Conservation (phyloP, 345 rosid genomes). For the Lumnitzera racemosa region DNA sequence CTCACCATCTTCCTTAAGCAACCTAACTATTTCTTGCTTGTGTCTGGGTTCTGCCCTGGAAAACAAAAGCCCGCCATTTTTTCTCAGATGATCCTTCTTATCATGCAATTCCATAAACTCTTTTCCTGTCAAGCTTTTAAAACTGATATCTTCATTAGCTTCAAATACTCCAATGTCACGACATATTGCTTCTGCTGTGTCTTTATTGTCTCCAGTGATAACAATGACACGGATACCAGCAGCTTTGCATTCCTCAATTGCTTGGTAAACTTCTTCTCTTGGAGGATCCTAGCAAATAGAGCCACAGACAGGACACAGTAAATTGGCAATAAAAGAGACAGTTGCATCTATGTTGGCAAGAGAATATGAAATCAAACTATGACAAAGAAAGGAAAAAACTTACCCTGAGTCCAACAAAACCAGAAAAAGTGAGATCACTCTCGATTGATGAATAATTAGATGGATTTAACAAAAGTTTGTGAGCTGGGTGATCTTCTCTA, state of each 20-base stretch:
- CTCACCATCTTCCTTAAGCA: constrained; percentile 52
- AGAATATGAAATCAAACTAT: constrained; percentile 4
- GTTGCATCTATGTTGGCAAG: too few species aligned
- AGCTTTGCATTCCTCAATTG: constrained; percentile 60
- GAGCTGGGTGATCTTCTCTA: constrained; percentile 62
- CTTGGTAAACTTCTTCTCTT: constrained; percentile 55
- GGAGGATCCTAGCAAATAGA: constrained; percentile 54
- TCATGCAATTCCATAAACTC: constrained; percentile 31
- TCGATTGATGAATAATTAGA: constrained; percentile 58
- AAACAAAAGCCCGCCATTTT: constrained; percentile 35
- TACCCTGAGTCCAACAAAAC: constrained; percentile 64
- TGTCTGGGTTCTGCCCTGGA: constrained; percentile 49
- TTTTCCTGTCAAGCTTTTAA: constrained; percentile 31
- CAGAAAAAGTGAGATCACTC: constrained; percentile 46
- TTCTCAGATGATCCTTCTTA: constrained; percentile 29
- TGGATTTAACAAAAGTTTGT: constrained; percentile 44
- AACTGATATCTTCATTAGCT: constrained; percentile 25
- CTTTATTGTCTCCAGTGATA: constrained; percentile 62
- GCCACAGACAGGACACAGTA: background rate
- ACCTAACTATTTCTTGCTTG: constrained; percentile 45
- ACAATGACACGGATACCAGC: constrained; percentile 72
- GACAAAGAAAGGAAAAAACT: constrained; percentile 9
- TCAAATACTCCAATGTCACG: constrained; percentile 61
- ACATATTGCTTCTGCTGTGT: constrained; percentile 71
- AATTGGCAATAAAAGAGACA: too few species aligned